A percentile compares a stretch with the other conserved stretches of the same genome.
phyloP scores from a whole-genome alignment of 1,284 basidiomycete genomes.

The Apiotrichum gracile region DNA sequence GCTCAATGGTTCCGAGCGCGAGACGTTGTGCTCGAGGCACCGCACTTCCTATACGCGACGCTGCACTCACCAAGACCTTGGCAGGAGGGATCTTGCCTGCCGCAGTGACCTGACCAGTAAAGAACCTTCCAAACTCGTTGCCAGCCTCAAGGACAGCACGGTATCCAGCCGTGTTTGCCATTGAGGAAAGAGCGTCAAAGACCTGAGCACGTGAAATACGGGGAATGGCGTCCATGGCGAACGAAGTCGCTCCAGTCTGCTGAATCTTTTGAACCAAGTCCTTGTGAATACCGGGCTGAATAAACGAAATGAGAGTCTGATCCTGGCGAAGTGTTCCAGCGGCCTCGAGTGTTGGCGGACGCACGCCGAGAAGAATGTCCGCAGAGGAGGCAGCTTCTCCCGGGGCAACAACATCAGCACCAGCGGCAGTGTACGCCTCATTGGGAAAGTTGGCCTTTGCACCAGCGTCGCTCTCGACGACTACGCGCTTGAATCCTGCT shows the following conservation, averaged over 20 bases:
- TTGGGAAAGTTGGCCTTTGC: slow-evolving; percentile 67
- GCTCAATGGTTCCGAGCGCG: too few relatives aligned
- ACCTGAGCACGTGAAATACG: slow-evolving; percentile 79
- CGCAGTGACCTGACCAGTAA: slow-evolving; percentile 80
- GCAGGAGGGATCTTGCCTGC: slow-evolving; percentile 72
- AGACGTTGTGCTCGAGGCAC: too few relatives aligned
- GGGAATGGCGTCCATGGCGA: slow-evolving; percentile 81
- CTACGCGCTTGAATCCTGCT: slow-evolving; percentile 67
- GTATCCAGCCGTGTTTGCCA: slow-evolving; percentile 82
- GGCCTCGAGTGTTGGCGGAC: slow-evolving; percentile 57
- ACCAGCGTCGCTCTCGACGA: slow-evolving; percentile 68
- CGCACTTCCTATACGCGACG: too few relatives aligned
- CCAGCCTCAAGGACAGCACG: slow-evolving; percentile 80
- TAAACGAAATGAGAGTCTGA: slow-evolving; percentile 72
- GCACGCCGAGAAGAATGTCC: slow-evolving; percentile 75
- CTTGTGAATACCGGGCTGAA: slow-evolving; percentile 75
- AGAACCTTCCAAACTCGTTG: slow-evolving; percentile 75
- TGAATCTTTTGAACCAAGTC: slow-evolving; percentile 61
- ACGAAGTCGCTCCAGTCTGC: slow-evolving; percentile 59
- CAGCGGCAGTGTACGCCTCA: slow-evolving; percentile 68
- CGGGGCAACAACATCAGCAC: slow-evolving; percentile 55
- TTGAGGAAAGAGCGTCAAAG: slow-evolving; percentile 80
- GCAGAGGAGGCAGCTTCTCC: slow-evolving; percentile 56
- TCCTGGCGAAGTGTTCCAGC: slow-evolving; percentile 58
- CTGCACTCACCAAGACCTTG: slow-evolving; percentile 58